phyloP scores from a whole-genome alignment of 441 rosid genomes.

The Corymbia citriodora region DNA sequence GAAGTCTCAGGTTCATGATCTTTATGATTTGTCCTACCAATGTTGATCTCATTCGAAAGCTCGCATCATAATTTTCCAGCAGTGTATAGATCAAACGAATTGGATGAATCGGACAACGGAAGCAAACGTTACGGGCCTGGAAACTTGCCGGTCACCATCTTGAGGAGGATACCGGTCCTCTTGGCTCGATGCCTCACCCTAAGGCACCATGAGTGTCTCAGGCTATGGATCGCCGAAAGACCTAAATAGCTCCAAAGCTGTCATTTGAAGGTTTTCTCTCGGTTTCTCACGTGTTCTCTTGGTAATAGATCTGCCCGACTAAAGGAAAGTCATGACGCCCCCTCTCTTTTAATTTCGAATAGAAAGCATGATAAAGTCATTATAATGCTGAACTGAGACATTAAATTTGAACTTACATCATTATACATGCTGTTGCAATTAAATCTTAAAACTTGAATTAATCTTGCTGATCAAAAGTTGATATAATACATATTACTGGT shows the following conservation, averaged over 20 bases:
- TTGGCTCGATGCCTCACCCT: background rate
- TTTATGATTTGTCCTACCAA: background rate
- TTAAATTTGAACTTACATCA: background rate
- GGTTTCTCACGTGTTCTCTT: background rate
- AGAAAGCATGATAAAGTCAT: background rate
- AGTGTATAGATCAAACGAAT: background rate
- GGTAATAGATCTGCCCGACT: background rate
- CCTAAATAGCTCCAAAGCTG: background rate
- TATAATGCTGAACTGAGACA: background rate
- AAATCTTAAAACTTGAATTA: background rate
- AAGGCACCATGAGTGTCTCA: background rate
- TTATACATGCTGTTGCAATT: background rate
- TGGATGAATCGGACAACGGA: background rate
- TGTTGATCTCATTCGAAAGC: background rate
- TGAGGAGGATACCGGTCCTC: background rate
- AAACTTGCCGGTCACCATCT: background rate
- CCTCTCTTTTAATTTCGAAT: background rate
- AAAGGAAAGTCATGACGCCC: background rate
- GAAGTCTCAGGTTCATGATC: background rate
- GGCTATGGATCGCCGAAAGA: background rate
- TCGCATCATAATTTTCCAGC: background rate
- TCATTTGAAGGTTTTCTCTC: background rate
- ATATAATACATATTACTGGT: background rate
- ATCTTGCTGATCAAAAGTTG: background rate
- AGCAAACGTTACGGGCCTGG: background rate